Percentiles rank a stretch among this genome's conserved stretches.
phyloP scores from a whole-genome alignment of 768 basidiomycete species.

The Pleurotus citrinopileatus region DNA sequence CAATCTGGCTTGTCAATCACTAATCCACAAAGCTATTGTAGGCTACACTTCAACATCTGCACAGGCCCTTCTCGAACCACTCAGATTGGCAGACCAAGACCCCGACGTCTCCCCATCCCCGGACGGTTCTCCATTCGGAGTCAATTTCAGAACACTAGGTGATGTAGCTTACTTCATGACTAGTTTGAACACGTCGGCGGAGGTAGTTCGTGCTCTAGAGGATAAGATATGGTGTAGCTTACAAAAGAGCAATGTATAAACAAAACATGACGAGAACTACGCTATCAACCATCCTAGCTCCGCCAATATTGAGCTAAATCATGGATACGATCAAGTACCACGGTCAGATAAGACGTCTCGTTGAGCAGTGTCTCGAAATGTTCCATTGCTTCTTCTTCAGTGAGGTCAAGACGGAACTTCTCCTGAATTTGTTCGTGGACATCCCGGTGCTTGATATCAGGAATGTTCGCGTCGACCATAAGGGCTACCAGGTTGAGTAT shows the following conservation, averaged over 20 bases:
- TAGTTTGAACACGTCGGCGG: conserved; percentile 68
- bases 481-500: conserved; percentile 94
- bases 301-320: conserved; percentile 89
- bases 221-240: conserved; percentile 51
- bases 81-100: conserved; percentile 32
- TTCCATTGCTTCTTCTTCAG: conserved; percentile 96
- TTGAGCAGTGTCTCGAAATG: conserved; percentile 92
- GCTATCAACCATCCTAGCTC: no score
- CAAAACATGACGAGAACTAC: no score
- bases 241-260: background rate
- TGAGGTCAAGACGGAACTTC: conserved; percentile 92
- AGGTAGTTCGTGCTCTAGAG: conserved; percentile 58
- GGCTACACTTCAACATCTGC: conserved; percentile 67
- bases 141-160: conserved; percentile 88
- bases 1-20: background rate
- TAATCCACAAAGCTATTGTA: conserved; percentile 18
- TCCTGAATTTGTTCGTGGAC: conserved; percentile 91
- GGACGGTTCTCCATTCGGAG: conserved; percentile 55
- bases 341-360: conserved; percentile 92
- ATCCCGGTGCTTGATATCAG: conserved; percentile 91
- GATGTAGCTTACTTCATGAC: conserved; percentile 93
- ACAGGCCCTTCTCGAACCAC: conserved; percentile 49
- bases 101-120: conserved; percentile 37
- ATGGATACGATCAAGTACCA: conserved; percentile 92
- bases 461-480: conserved; percentile 97